phyloP scores from a whole-genome alignment of 257 asterid genomes.

The Primulina eburnea region DNA sequence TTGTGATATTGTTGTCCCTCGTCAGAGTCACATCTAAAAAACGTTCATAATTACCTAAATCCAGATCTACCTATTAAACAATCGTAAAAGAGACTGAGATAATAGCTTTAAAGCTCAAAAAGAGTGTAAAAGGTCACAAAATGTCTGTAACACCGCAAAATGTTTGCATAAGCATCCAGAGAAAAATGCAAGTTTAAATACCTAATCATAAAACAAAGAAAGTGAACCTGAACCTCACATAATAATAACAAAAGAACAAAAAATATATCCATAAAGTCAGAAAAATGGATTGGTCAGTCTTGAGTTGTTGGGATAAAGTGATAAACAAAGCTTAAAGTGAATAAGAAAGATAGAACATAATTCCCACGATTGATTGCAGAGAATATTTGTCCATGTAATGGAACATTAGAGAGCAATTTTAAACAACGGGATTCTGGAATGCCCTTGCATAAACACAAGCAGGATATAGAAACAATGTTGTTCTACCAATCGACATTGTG shows the following conservation, averaged over 20 bases:
- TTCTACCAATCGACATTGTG: not conserved
- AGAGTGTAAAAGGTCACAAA: not conserved
- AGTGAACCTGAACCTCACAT: not conserved
- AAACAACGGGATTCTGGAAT: too few relatives aligned
- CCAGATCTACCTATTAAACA: conserved; percentile 82
- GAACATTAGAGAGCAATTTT: not conserved
- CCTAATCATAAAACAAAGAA: too few relatives aligned
- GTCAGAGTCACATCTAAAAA: conserved; percentile 91
- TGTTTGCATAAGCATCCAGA: conserved; percentile 1
- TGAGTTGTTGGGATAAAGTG: not conserved
- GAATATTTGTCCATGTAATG: not conserved
- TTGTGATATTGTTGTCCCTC: conserved; percentile 91
- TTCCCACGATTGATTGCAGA: conserved; percentile 1
- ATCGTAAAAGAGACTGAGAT: conserved; percentile 16
- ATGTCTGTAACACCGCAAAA: not conserved
- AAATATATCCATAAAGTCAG: not conserved
- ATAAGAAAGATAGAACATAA: not conserved
- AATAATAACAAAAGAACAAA: not conserved
- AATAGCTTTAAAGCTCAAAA: conserved; percentile 18
- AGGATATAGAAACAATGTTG: not conserved
- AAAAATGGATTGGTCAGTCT: not conserved
- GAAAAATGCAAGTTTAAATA: not conserved
- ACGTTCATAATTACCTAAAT: conserved; percentile 93
- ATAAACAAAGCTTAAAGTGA: not conserved
- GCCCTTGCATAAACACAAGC: not conserved